Percentiles rank a stretch among this genome's conserved stretches.
phyloP scores from a whole-genome alignment of 2,329 filamentous ascomycete species.

The Berkeleyomyces rouxiae region DNA sequence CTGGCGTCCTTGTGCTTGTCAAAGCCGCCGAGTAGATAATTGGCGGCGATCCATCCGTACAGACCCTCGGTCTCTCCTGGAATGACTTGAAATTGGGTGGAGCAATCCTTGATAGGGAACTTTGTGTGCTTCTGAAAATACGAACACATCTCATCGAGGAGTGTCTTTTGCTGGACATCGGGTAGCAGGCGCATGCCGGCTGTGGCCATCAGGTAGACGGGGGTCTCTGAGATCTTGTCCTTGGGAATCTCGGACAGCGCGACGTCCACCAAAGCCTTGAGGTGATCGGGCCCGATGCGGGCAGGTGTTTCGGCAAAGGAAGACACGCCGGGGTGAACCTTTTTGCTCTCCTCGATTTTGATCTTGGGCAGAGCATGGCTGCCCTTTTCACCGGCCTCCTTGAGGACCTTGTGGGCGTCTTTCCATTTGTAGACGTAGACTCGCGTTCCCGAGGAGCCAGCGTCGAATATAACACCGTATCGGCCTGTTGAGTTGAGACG shows the following conservation, averaged over 20 bases:
- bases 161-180: constrained; percentile 49
- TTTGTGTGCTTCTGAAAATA: constrained; percentile 62
- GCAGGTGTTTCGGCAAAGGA: constrained; percentile 67
- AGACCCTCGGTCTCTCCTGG: constrained; percentile 87
- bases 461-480: constrained; percentile 93
- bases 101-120: constrained; percentile 82
- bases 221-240: constrained; percentile 64
- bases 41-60: constrained; percentile 94
- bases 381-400: constrained; percentile 15
- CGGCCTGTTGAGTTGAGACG: constrained; percentile 27
- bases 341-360: constrained; percentile 76
- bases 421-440: constrained; percentile 92
- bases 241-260: constrained; percentile 63
- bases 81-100: constrained; percentile 80
- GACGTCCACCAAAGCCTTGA: constrained; percentile 64
- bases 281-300: constrained; percentile 64
- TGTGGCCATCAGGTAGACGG: constrained; percentile 87
- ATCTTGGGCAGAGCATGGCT: constrained; percentile 59
- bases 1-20: constrained; percentile 63
- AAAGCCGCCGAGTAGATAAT: constrained; percentile 86
- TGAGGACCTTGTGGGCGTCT: constrained; percentile 40
- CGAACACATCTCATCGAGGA: constrained; percentile 65
- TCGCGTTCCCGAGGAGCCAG: constrained; percentile 91
- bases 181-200: constrained; percentile 84
- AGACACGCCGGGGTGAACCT: constrained; percentile 85